Evolutionary conservation across 2,329 filamentous ascomycete genomes (phyloP).

Genomic region (Sclerotinia borealis): DNA sequence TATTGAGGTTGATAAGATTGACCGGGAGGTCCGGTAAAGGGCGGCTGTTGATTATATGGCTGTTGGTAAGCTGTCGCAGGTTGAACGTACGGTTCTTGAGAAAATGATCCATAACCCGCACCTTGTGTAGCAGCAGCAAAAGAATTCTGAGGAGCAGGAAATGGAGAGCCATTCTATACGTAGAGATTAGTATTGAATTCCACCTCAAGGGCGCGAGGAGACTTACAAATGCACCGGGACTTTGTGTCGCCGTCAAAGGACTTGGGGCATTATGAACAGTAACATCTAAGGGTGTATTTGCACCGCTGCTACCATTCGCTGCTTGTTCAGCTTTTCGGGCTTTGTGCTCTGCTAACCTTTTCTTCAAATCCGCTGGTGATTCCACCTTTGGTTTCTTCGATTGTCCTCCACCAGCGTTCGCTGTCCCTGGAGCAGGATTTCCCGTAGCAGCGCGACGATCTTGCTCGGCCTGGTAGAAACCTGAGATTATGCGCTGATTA

Average conservation of each 20-base stretch:
- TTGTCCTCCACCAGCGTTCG: slow-evolving; percentile 51
- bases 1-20: slow-evolving; percentile 31
- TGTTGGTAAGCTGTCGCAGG: slow-evolving; percentile 39
- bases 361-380: slow-evolving; percentile 70
- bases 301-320: slow-evolving; percentile 49
- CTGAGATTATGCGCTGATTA: slow-evolving; percentile 77
- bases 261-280: slow-evolving; percentile 34
- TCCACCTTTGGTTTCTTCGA: slow-evolving; percentile 70
- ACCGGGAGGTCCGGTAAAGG: slow-evolving; percentile 32
- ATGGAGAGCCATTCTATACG: slow-evolving; percentile 31
- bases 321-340: slow-evolving; percentile 59
- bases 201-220: not conserved
- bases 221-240: slow-evolving; percentile 55
- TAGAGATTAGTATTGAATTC: slow-evolving; percentile 14
- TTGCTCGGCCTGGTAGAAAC: slow-evolving; percentile 79
- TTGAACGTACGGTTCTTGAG: slow-evolving; percentile 34
- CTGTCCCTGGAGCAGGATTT: slow-evolving; percentile 64
- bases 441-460: slow-evolving; percentile 77
- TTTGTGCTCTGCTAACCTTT: slow-evolving; percentile 70
- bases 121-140: slow-evolving; percentile 27
- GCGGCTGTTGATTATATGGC: slow-evolving; percentile 33
- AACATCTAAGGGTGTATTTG: slow-evolving; percentile 43
- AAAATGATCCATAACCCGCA: slow-evolving; percentile 32
- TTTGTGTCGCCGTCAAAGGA: slow-evolving; percentile 44
- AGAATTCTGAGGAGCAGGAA: slow-evolving; percentile 25